Evolutionary conservation across 805 yeast genomes (phyloP).

Genomic region (Ogataea chonburiensis): DNA sequence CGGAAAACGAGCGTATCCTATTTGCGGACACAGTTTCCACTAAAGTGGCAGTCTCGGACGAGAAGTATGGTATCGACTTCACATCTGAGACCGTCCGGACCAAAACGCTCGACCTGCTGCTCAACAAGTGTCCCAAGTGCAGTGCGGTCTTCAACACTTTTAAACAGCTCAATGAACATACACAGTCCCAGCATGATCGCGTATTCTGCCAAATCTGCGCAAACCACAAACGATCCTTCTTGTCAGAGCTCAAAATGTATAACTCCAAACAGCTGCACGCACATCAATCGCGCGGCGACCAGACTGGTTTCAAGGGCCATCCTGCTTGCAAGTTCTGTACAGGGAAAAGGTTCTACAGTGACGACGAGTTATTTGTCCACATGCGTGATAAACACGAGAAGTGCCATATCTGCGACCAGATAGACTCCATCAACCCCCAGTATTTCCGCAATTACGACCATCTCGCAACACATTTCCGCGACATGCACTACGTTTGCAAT

Average conservation of each 20-base stretch:
- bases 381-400: constrained; percentile 81
- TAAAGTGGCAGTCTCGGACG: constrained; percentile 29
- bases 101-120: constrained; percentile 51
- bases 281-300: constrained; percentile 77
- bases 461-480: constrained; percentile 70
- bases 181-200: constrained; percentile 59
- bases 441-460: constrained; percentile 77
- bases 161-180: constrained; percentile 64
- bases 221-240: constrained; percentile 71
- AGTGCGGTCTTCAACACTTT: constrained; percentile 40
- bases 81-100: constrained; percentile 49
- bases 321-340: constrained; percentile 84
- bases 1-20: constrained; percentile 57
- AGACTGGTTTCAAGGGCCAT: constrained; percentile 80
- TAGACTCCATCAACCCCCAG: constrained; percentile 58
- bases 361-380: constrained; percentile 81
- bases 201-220: constrained; percentile 76
- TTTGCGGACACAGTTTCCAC: constrained; percentile 57
- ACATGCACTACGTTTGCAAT: constrained; percentile 73
- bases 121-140: constrained; percentile 51
- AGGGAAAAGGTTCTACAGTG: constrained; percentile 75
- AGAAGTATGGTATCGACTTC: constrained; percentile 56
- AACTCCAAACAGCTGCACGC: constrained; percentile 58
- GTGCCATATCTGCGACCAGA: constrained; percentile 85
- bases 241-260: constrained; percentile 64